Evolutionary conservation across 2,329 filamentous ascomycete genomes (phyloP).

Genomic region (Monosporascus ibericus): DNA sequence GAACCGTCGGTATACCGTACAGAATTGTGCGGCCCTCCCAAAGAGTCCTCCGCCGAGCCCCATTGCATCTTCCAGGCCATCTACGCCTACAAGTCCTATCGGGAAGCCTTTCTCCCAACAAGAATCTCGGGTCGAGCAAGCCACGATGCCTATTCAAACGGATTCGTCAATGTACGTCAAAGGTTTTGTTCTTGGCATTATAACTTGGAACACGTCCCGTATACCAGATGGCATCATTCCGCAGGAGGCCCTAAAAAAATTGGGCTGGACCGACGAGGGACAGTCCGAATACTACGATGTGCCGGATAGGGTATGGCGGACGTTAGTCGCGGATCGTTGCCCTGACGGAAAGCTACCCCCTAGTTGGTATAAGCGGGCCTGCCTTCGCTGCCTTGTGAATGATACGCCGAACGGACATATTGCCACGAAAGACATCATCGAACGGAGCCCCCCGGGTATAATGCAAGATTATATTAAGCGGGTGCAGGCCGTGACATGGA

Average conservation of each 20-base stretch:
- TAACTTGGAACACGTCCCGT: constrained; percentile 1
- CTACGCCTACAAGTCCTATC: too few relatives aligned
- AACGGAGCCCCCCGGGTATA: neutral
- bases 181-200: neutral
- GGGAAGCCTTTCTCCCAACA: too few relatives aligned
- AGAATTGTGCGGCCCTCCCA: too few relatives aligned
- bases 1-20: too few relatives aligned
- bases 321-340: constrained; percentile 9
- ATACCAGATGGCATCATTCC: constrained; percentile 5
- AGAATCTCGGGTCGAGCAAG: too few relatives aligned
- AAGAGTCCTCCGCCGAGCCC: too few relatives aligned
- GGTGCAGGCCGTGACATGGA: constrained; percentile 9
- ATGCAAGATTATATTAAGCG: constrained; percentile 6
- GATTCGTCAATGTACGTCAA: neutral
- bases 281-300: constrained; percentile 1
- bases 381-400: constrained; percentile 1
- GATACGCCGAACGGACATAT: constrained; percentile 1
- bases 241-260: neutral
- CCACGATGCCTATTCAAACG: too few relatives aligned
- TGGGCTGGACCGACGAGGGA: neutral
- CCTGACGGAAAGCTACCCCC: constrained; percentile 4
- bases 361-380: constrained; percentile 7
- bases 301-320: constrained; percentile 9
- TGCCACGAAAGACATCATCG: constrained; percentile 2
- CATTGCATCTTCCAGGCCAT: too few relatives aligned